Conservation (phyloP, 179 eudicot species). For the Pouteria campechiana region DNA sequence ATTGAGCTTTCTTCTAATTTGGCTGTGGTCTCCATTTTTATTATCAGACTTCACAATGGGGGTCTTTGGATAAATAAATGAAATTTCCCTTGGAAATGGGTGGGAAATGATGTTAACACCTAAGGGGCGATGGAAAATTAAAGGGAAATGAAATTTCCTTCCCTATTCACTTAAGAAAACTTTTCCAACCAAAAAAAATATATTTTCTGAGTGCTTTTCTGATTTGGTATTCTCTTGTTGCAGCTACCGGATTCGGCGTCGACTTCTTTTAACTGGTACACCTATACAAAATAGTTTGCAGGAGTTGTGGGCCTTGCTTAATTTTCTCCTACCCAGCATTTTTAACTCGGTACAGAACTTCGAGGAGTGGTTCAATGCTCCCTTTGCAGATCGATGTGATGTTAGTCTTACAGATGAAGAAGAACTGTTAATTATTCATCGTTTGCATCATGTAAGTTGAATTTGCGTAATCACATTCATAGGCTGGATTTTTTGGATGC, state of each 20-base stretch:
- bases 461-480: no score
- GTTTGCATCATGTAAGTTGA: constrained; percentile 87
- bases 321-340: constrained; percentile 91
- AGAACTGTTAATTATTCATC: constrained; percentile 84
- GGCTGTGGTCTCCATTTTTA: no score
- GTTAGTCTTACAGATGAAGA: constrained; percentile 89
- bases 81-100: no score
- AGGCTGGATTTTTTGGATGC: no score
- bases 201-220: background rate
- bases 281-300: constrained; percentile 97
- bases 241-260: constrained; percentile 79
- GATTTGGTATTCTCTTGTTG: constrained; percentile 3
- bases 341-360: constrained; percentile 92
- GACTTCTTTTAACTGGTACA: constrained; percentile 92
- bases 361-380: constrained; percentile 99
- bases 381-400: constrained; percentile 89
- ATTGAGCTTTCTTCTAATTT: no score
- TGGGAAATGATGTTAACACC: no score
- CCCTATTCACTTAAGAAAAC: no score
- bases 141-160: no score
- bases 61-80: no score
- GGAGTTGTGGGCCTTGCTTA: constrained; percentile 94
- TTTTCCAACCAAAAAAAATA: no score
- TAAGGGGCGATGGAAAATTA: no score
- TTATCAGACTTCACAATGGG: no score